Evolutionary conservation across 768 basidiomycete genomes (phyloP), one percentile per base, ranked within the genome.

Genomic region (Boletus rubroflammeus): DNA sequence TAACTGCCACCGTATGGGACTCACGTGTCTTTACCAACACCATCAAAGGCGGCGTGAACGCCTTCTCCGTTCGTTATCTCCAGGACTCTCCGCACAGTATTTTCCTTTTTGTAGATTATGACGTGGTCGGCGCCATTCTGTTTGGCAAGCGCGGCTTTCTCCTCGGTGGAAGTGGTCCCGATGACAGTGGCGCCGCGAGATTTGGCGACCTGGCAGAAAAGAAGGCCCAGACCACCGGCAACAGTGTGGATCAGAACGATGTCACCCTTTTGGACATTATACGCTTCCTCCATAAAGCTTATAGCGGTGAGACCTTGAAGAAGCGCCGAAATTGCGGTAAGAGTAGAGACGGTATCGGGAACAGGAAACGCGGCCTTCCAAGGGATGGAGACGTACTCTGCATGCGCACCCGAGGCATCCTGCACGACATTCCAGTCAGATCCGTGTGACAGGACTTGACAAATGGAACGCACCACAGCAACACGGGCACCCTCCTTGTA

Each of bases 21-120:
- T 54, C 72, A 95, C 81, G 94, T 98, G 68, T 93, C 90, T 75
- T 90, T 95, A 2, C 96, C 96, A n/a, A 99, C 93, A 28, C 96
- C 96, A 63, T 99, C 96, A 63, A 88, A 96, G 23, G 93, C 81
- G 15, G 83, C 95, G 57, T 96, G 81, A 5, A 93, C 90, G 15
- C 92, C 90, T 60, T 84, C 78, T 7, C 89, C 90, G 39, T 82
- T 82, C 0, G 92, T 93, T 50, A 93, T 71, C 62, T 88, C 84
- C 50, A 86, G 67, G 15, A 90, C 89, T 42, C 84, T 79, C 59
- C 86, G 66, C 11, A 90, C 86, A 0, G 86, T 86, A 55, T 91
- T 80, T 63, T 91, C 89, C 43, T 79, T 75, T 11, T 80, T 81
- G 70, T 93, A 93, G 38, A 94, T 68, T 56, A 98, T 85, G 46